A percentile compares a stretch with the other conserved stretches of the same genome.
Conservation (phyloP, 306 rosid species). For the Alnus glutinosa region DNA sequence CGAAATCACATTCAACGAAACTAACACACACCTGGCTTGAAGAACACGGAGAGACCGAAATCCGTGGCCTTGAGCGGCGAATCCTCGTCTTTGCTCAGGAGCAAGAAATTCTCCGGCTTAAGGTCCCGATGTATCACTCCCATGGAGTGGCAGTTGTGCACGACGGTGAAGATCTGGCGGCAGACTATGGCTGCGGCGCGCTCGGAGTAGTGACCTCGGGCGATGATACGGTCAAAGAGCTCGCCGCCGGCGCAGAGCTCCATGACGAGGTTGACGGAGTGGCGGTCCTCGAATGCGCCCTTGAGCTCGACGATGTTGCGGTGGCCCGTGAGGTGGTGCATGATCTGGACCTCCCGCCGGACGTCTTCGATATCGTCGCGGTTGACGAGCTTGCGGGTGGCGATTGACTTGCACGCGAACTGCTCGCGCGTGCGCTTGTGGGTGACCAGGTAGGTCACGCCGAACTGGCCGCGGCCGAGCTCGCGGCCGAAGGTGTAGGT, state of each 20-base stretch:
- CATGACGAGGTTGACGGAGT: slow-evolving; percentile 91
- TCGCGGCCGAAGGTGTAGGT: slow-evolving; percentile 82
- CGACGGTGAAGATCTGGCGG: slow-evolving; percentile 87
- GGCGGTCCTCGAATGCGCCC: slow-evolving; percentile 92
- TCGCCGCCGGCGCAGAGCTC: slow-evolving; percentile 98
- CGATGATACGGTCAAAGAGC: slow-evolving; percentile 84
- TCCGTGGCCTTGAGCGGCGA: slow-evolving; percentile 92
- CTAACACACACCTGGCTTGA: slow-evolving; percentile 60
- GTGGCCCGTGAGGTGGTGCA: slow-evolving; percentile 98
- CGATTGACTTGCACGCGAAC: slow-evolving; percentile 93
- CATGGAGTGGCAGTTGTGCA: slow-evolving; percentile 87
- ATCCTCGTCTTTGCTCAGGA: slow-evolving; percentile 52
- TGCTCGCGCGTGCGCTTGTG: slow-evolving; percentile 66
- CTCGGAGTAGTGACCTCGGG: slow-evolving; percentile 89
- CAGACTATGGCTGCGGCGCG: slow-evolving; percentile 82
- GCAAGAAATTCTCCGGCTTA: slow-evolving; percentile 91
- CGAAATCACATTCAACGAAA: background rate
- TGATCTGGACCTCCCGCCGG: slow-evolving; percentile 93
- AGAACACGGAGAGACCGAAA: slow-evolving; percentile 89
- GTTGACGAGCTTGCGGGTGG: slow-evolving; percentile 69
- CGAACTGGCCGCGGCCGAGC: slow-evolving; percentile 96
- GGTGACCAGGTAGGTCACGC: slow-evolving; percentile 79
- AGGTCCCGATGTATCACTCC: slow-evolving; percentile 93
- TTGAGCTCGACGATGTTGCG: slow-evolving; percentile 86
- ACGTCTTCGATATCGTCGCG: slow-evolving; percentile 81